A percentile compares a stretch with the other conserved stretches of the same genome.
phyloP scores from a whole-genome alignment of 495 filamentous ascomycete species.

The Chaetomium tenue region DNA sequence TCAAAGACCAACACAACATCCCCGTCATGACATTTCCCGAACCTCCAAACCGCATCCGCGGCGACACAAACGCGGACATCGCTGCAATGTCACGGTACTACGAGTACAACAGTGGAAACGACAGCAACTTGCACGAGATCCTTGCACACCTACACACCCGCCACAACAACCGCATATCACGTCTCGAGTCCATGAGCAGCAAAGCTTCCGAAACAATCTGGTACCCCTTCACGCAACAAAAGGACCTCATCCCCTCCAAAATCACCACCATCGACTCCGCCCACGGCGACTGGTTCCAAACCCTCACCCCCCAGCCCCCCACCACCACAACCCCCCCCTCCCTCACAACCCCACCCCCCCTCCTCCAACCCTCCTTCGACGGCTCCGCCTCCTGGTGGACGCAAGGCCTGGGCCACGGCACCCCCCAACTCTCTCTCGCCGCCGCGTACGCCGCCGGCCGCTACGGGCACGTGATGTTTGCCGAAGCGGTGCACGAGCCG shows the following conservation, averaged over 20 bases:
- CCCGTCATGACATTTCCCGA: constrained; percentile 51
- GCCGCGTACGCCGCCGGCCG: constrained; percentile 77
- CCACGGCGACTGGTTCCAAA: constrained; percentile 71
- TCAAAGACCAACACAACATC: constrained; percentile 54
- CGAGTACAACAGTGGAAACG: neutral
- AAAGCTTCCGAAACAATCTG: constrained; percentile 62
- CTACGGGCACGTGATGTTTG: constrained; percentile 84
- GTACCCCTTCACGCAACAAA: constrained; percentile 81
- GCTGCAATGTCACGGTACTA: constrained; percentile 32
- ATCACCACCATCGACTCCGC: constrained; percentile 75
- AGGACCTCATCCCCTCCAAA: constrained; percentile 53
- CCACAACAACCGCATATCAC: constrained; percentile 53
- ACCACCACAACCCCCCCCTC: constrained; percentile 1
- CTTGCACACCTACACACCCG: constrained; percentile 49
- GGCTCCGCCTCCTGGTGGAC: constrained; percentile 86
- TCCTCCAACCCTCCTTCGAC: constrained; percentile 66
- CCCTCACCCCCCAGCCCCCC: constrained; percentile 30
- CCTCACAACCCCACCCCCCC: too few relatives aligned
- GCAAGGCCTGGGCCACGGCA: constrained; percentile 75
- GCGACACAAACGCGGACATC: neutral
- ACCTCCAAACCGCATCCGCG: constrained; percentile 44
- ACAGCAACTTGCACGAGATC: constrained; percentile 24
- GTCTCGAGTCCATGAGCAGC: constrained; percentile 57
- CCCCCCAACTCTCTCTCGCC: constrained; percentile 61
- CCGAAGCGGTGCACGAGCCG: constrained; percentile 68